Percentiles rank a stretch among this genome's conserved stretches.
phyloP scores from a whole-genome alignment of 2,329 filamentous ascomycete species.

The Talaromyces marneffei region DNA sequence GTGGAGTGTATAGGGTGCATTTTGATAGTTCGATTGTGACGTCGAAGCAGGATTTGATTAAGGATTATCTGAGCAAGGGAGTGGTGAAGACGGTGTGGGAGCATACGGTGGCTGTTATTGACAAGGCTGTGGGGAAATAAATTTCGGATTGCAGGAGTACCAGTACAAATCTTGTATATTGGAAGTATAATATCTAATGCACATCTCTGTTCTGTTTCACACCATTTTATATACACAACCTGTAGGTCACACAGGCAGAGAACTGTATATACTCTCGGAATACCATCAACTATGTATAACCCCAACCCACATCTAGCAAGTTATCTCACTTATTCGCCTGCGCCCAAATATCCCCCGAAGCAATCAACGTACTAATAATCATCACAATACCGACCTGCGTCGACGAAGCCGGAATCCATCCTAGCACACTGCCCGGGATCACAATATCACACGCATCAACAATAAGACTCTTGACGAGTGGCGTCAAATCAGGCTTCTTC shows the following conservation, averaged over 20 bases:
- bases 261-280: not conserved
- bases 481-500: constrained; percentile 19
- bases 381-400: constrained; percentile 54
- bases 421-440: constrained; percentile 55
- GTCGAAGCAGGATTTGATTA: constrained; percentile 13
- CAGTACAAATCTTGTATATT: not conserved
- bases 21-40: constrained; percentile 17
- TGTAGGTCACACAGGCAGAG: not conserved
- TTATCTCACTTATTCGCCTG: constrained; percentile 12
- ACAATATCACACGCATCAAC: constrained; percentile 58
- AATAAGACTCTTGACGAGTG: constrained; percentile 46
- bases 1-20: constrained; percentile 18
- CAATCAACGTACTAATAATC: constrained; percentile 57
- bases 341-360: constrained; percentile 56
- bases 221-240: not conserved
- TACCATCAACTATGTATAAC: not conserved
- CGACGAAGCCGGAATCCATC: constrained; percentile 52
- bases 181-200: not conserved
- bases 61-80: constrained; percentile 15
- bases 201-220: not conserved
- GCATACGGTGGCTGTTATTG: constrained; percentile 19
- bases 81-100: constrained; percentile 19
- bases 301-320: not conserved
- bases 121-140: constrained; percentile 1
- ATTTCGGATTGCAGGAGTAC: not conserved